Evolutionary conservation across 805 yeast species (phyloP).

Genomic region (Candida corydali): DNA sequence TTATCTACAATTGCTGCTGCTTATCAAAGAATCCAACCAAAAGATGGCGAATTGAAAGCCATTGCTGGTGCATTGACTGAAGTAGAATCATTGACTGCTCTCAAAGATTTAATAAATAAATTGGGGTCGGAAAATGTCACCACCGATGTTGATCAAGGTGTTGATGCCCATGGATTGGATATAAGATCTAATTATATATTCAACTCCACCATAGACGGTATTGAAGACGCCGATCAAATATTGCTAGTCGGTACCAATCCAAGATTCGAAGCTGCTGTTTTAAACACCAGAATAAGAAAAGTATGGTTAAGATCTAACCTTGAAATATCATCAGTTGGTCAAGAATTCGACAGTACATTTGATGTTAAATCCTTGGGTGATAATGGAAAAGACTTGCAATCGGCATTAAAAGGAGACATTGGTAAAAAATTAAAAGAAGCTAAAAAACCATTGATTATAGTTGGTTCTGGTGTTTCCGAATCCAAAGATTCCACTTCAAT

Average conservation of each 20-base stretch:
- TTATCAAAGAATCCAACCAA: constrained; percentile 50
- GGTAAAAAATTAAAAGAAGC: constrained; percentile 68
- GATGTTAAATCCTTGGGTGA: constrained; percentile 60
- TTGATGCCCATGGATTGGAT: constrained; percentile 62
- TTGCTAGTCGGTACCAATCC: constrained; percentile 83
- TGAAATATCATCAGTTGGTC: constrained; percentile 72
- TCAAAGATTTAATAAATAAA: constrained; percentile 73
- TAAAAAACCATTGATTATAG: constrained; percentile 69
- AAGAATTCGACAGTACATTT: constrained; percentile 73
- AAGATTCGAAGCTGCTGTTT: constrained; percentile 84
- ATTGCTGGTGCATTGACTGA: constrained; percentile 79
- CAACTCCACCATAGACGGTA: constrained; percentile 74
- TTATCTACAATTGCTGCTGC: constrained; percentile 65
- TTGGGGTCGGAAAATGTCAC: constrained; percentile 80
- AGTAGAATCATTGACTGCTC: constrained; percentile 76
- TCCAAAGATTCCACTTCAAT: constrained; percentile 59
- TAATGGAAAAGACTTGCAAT: constrained; percentile 49
- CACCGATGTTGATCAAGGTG: constrained; percentile 60
- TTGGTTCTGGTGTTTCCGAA: constrained; percentile 77
- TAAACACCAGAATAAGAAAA: constrained; percentile 79
- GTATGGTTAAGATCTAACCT: constrained; percentile 68
- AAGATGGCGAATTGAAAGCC: constrained; percentile 72
- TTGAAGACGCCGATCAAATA: constrained; percentile 80
- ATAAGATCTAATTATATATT: constrained; percentile 75
- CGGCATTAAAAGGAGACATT: constrained; percentile 61